Evolutionary conservation across 768 basidiomycete genomes (phyloP), one percentile per base, ranked within the genome.

Genomic region (Lactarius psammicola): DNA sequence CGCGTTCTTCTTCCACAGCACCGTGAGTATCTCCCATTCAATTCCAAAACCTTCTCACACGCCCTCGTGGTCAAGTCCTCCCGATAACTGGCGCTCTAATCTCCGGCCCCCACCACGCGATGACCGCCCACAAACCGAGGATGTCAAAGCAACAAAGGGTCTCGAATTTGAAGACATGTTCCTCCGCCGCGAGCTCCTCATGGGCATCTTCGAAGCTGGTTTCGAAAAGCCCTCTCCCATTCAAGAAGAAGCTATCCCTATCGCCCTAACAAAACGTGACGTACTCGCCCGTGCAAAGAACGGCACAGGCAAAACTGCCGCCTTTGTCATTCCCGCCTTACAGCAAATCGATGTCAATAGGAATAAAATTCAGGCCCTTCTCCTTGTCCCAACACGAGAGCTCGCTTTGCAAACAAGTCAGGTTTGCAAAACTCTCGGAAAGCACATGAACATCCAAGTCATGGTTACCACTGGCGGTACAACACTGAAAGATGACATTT

Each of bases 401-500:
- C 87, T 99, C 42, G 97, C 96, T 9, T 84, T 99, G 56, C 96
- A 98, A 79, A 99, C 97, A 15, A 87, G 92, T n/a, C 97, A 98
- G 81, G 97, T 99, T 58, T 95, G 94, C 81, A 98, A 98, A 80
- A 93, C 83, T 33, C 87, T 98, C 65, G 95, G 95, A 60, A 97
- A 98, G 75, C 96, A 99, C 73, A 90, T 98, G 86, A 88, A 87
- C 60, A 75, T 94, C 36, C 92, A 98, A 78, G 94, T 99, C 76
- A 99, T 99, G 96, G 97, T 98, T 60, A 97, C 97, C 62, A 99
- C 97, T 0, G 96, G 96, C 63, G 96, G 96, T 23, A 98, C 97
- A 4, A 97, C 95, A 23, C 86, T 99, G 73, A 94, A 96, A 78
- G 96, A 99, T 78, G 96, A 99, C 76, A 98, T 98, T 76, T 80